A percentile compares a stretch with the other conserved stretches of the same genome.
These are phyloP conservation scores for Abortiporus biennis DNA, from an alignment of 1,284 basidiomycete species.

Conservation along the genomic window DNA sequence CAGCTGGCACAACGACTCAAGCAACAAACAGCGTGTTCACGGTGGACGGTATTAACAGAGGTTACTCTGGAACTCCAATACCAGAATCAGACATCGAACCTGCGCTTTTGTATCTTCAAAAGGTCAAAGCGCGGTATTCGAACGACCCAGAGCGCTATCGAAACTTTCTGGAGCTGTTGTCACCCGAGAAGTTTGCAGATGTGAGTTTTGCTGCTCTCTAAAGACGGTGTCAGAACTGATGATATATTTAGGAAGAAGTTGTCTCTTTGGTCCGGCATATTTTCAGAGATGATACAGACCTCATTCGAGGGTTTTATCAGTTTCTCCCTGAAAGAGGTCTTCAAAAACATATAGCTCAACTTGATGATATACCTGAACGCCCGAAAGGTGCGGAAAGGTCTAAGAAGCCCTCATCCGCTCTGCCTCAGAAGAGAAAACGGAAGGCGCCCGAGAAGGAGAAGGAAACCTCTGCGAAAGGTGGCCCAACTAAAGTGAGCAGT, in stretches of 20 bases:
- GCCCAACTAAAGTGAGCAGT: slow-evolving; percentile 19
- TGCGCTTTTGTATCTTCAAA: slow-evolving; percentile 97
- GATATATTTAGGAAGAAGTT: slow-evolving; percentile 56
- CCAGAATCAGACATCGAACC: slow-evolving; percentile 85
- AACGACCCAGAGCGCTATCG: slow-evolving; percentile 95
- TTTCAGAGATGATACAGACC: slow-evolving; percentile 90
- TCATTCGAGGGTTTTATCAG: slow-evolving; percentile 93
- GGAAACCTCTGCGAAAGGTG: slow-evolving; percentile 32
- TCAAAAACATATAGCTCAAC: slow-evolving; percentile 38
- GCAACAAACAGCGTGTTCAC: slow-evolving; percentile 51
- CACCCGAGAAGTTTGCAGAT: slow-evolving; percentile 93
- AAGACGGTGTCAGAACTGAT: slow-evolving; percentile 2
- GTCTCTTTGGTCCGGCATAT: slow-evolving; percentile 90
- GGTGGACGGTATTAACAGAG: slow-evolving; percentile 46
- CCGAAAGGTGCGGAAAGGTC: slow-evolving; percentile 23
- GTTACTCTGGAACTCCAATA: slow-evolving; percentile 25
- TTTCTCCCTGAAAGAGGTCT: slow-evolving; percentile 88
- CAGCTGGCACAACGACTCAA: slow-evolving; percentile 79
- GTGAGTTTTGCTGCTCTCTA: slow-evolving; percentile 42
- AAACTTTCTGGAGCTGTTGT: slow-evolving; percentile 95
- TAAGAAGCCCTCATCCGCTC: slow-evolving; percentile 26
- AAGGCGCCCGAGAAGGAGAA: slow-evolving; percentile 54
- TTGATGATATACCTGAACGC: slow-evolving; percentile 22
- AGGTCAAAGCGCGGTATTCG: slow-evolving; percentile 94
- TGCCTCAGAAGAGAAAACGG: slow-evolving; percentile 46